phyloP scores from a whole-genome alignment of 495 filamentous ascomycete genomes.

The Paragyromitra xinjiangensis region DNA sequence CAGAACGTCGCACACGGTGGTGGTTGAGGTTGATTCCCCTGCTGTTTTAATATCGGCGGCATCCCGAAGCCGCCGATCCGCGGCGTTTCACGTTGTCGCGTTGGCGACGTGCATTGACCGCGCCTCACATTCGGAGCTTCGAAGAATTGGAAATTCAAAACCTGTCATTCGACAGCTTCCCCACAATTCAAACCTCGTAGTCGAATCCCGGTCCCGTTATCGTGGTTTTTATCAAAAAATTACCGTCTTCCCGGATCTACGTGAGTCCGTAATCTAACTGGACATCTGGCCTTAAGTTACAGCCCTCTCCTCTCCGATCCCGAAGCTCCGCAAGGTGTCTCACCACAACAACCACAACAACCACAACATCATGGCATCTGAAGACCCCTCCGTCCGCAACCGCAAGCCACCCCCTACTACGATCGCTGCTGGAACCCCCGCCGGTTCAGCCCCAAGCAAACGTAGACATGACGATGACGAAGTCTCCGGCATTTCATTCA shows the following conservation, averaged over 20 bases:
- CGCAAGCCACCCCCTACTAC: constrained; percentile 33
- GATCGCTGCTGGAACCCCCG: constrained; percentile 4
- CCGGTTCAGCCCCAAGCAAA: constrained; percentile 55
- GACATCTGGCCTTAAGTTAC: constrained; percentile 36
- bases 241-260: not conserved
- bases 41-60: constrained; percentile 30
- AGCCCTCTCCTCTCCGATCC: not conserved
- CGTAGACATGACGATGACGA: constrained; percentile 61
- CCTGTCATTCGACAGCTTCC: not conserved
- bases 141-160: constrained; percentile 5
- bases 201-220: not conserved
- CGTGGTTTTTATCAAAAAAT: not conserved
- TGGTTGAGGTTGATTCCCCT: constrained; percentile 4
- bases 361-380: constrained; percentile 47
- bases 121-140: not conserved
- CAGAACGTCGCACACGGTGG: not conserved
- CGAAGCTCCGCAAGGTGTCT: not conserved
- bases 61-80: constrained; percentile 33
- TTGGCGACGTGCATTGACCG: constrained; percentile 21
- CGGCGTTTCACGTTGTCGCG: constrained; percentile 5
- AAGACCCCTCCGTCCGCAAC: constrained; percentile 51
- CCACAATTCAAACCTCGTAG: constrained; percentile 8
- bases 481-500: constrained; percentile 62
- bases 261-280: constrained; percentile 6
- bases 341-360: constrained; percentile 28